phyloP scores from a whole-genome alignment of 2,329 filamentous ascomycete genomes.

The Westerdykella sp. region DNA sequence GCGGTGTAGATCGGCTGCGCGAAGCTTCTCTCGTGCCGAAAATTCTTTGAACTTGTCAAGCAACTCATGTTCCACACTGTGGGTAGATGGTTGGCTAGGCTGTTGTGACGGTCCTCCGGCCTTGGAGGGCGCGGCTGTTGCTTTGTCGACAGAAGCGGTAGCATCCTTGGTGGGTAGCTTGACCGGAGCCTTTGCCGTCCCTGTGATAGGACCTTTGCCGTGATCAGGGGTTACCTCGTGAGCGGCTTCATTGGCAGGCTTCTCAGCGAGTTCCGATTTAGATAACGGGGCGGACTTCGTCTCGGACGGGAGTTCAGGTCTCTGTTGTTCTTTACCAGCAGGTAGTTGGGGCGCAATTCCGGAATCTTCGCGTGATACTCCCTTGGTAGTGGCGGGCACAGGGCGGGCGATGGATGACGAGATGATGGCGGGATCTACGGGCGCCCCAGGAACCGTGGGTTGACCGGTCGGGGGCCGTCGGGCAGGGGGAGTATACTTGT shows the following conservation, averaged over 20 bases:
- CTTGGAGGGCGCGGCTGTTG: conserved; percentile 15
- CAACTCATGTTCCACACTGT: conserved; percentile 56
- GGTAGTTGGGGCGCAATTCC: conserved; percentile 10
- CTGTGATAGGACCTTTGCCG: conserved; percentile 6
- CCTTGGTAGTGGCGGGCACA: conserved; percentile 25
- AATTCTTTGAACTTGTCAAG: conserved; percentile 60
- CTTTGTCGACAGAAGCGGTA: conserved; percentile 14
- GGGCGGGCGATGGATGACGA: conserved; percentile 66
- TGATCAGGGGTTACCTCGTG: conserved; percentile 15
- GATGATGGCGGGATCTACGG: conserved; percentile 84
- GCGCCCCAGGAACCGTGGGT: conserved; percentile 67
- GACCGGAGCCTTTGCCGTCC: conserved; percentile 2
- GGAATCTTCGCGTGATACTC: conserved; percentile 12
- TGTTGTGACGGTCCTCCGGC: conserved; percentile 13
- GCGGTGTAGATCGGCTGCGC: conserved; percentile 51
- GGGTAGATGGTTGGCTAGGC: conserved; percentile 41
- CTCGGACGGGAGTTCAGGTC: neutral
- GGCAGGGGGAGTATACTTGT: conserved; percentile 87
- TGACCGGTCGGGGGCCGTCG: conserved; percentile 71
- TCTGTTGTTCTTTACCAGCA: neutral
- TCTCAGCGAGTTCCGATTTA: conserved; percentile 9
- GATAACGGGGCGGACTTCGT: neutral
- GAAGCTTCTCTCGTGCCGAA: conserved; percentile 55
- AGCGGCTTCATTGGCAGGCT: conserved; percentile 9
- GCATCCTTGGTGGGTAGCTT: conserved; percentile 16